Base-by-base conservation (phyloP, 2,329 filamentous ascomycete species). In the Neonectria ditissima region DNA sequence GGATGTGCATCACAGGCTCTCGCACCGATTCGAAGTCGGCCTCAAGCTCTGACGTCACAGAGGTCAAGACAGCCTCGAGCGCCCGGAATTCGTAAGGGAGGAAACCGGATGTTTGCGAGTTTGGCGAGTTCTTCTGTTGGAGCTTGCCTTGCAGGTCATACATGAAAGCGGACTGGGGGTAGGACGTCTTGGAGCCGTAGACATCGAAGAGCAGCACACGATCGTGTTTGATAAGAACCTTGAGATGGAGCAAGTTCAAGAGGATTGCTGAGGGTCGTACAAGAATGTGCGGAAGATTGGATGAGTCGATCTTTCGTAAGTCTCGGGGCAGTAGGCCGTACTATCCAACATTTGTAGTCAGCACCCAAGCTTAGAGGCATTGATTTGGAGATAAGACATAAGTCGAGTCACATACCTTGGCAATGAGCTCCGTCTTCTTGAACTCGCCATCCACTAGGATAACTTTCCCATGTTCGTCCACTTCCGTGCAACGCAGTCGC, bases 31-130 rank as follows among this genome's bases (percentile, higher is more conserved):
- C 94, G 69, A 98, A 97, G 77, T 99, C 96, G 62, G 92, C 93
- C 78, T 98, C 96, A 20, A 99, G 84, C 60, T 94, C 94, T 53
- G 91, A 90, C 4, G 96, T 98, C 14, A 97, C 96, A 37, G 93
- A 97, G 66, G 97, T 96, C 63, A 99, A 84, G 13, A 98, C 94
- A 0, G 96, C 93, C 84, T 99, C 96, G 18, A 99, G 87, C 5
- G 96, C 96, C 28, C 96, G 91, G 78, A 98, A 97, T 78, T 99
- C 96, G 78, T 99, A 99, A 0, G 96, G 93, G 5, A 99, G 84
- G 2, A 88, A 87, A 37, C 85, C 86, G 16, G 87, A 85, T n/a
- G 82, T 51, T 14, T 76, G 70, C 6, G 82, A 76, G 63, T 89
- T 85, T 8, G 74, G 67, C 4, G 82, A 75, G 63, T 89, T 85